Percentiles rank a stretch among this genome's conserved stretches.
Evolutionary conservation across 2,329 filamentous ascomycete genomes (phyloP).

Genomic region (Colletotrichum tanaceti): DNA sequence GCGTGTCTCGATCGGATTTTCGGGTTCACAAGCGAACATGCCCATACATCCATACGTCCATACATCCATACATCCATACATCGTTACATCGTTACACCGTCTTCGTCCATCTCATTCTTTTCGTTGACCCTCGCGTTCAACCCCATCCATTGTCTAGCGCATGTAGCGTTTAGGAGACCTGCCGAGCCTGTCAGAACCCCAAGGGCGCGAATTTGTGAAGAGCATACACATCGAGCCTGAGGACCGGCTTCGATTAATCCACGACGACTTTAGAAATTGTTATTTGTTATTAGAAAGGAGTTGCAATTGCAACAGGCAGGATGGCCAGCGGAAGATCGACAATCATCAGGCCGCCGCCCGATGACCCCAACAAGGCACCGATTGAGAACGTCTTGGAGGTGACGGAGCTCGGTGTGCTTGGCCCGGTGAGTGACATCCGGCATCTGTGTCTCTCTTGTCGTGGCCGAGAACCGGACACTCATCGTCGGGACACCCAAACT

Average conservation of each 20-base stretch:
- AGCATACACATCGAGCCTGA: background rate
- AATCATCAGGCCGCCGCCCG: conserved; percentile 79
- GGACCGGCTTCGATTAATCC: background rate
- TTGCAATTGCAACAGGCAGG: background rate
- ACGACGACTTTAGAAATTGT: background rate
- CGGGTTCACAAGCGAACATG: conserved; percentile 7
- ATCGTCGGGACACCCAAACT: background rate
- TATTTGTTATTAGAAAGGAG: background rate
- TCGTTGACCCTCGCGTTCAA: background rate
- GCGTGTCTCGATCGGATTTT: conserved; percentile 4
- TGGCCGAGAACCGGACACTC: background rate
- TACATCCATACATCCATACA: too few relatives aligned
- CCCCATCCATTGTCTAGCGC: background rate
- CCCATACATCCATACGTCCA: too few relatives aligned
- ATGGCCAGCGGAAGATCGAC: conserved; percentile 56
- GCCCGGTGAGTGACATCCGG: conserved; percentile 67
- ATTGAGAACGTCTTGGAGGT: conserved; percentile 94
- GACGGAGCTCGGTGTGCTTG: conserved; percentile 80
- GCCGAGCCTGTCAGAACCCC: background rate
- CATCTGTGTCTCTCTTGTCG: too few relatives aligned
- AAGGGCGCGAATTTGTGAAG: background rate
- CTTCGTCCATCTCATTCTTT: background rate
- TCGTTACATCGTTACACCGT: background rate
- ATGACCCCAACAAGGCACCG: conserved; percentile 77
- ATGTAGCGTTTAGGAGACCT: too few relatives aligned